These are phyloP conservation scores for Kwoniella bestiolae DNA, from an alignment of 768 basidiomycete genomes.

Conservation along the genomic window DNA sequence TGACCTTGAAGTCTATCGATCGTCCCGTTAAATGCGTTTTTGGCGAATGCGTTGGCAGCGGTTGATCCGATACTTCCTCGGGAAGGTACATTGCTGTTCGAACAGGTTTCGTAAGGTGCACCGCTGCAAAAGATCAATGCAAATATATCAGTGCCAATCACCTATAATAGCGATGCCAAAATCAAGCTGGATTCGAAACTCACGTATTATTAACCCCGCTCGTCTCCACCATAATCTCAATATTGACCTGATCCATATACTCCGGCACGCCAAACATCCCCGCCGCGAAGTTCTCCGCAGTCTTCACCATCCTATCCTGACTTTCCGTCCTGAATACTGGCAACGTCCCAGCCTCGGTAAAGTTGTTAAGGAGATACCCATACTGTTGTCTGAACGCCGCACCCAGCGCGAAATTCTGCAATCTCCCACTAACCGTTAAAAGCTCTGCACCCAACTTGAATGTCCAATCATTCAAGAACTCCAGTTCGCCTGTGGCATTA, in stretches of 20 bases:
- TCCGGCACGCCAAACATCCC: slow-evolving; percentile 65
- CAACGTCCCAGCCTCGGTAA: slow-evolving; percentile 50
- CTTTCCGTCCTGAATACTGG: slow-evolving; percentile 66
- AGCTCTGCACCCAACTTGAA: slow-evolving; percentile 50
- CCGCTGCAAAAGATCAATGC: no score
- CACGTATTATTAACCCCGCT: slow-evolving; percentile 48
- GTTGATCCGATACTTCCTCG: slow-evolving; percentile 41
- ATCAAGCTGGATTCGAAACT: no score
- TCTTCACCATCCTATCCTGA: slow-evolving; percentile 64
- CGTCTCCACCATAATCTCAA: slow-evolving; percentile 55
- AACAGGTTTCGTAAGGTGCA: slow-evolving; percentile 51
- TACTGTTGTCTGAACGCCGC: slow-evolving; percentile 46
- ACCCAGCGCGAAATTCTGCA: slow-evolving; percentile 55
- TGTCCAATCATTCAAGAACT: slow-evolving; percentile 50
- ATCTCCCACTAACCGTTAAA: slow-evolving; percentile 47
- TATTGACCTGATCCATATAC: slow-evolving; percentile 56
- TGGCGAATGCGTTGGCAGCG: slow-evolving; percentile 33
- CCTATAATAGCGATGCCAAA: no score
- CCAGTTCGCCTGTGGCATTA: slow-evolving; percentile 35
- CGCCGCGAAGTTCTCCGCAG: slow-evolving; percentile 64
- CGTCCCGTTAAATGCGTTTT: slow-evolving; percentile 41
- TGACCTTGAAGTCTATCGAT: slow-evolving; percentile 37
- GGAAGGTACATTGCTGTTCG: slow-evolving; percentile 40
- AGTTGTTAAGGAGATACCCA: slow-evolving; percentile 50
- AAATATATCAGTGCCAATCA: no score